A percentile compares a stretch with the other conserved stretches of the same genome.
Evolutionary conservation across 2,329 filamentous ascomycete genomes (phyloP).

Genomic region (Tolypocladium capitatum): DNA sequence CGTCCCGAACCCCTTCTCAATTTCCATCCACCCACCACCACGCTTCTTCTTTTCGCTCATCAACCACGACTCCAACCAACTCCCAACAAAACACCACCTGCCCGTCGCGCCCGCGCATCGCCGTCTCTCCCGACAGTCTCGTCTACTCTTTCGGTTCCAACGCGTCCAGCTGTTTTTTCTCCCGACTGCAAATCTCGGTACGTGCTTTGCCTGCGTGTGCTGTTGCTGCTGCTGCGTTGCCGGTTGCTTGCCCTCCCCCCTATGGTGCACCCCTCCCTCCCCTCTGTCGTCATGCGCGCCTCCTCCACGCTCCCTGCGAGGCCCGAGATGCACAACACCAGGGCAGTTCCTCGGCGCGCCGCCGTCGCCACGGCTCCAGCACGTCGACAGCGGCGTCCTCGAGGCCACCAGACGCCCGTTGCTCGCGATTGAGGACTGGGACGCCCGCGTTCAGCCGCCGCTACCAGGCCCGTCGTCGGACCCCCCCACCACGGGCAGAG

Average conservation of each 20-base stretch:
- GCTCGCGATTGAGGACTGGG: background rate
- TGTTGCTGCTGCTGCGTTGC: constrained; percentile 4
- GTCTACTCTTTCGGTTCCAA: background rate
- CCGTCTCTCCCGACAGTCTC: constrained; percentile 6
- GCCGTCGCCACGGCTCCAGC: background rate
- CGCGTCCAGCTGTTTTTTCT: background rate
- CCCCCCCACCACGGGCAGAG: background rate
- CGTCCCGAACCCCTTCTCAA: constrained; percentile 15
- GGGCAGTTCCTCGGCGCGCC: background rate
- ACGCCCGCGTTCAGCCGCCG: background rate
- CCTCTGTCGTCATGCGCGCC: constrained; percentile 27
- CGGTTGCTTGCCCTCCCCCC: constrained; percentile 5
- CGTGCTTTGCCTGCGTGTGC: constrained; percentile 4
- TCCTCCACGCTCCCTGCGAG: constrained; percentile 7
- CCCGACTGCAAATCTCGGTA: constrained; percentile 2
- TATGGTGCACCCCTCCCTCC: constrained; percentile 14
- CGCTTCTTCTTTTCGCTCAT: constrained; percentile 16
- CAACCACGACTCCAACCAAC: constrained; percentile 16
- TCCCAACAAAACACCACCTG: constrained; percentile 12
- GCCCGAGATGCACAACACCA: background rate
- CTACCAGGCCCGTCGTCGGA: background rate
- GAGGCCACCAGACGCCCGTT: background rate
- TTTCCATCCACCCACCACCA: constrained; percentile 12
- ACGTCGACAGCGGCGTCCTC: background rate
- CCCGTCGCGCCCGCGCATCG: constrained; percentile 7